Percentiles rank a stretch among this genome's conserved stretches.
These are phyloP conservation scores for Metarhizium sp. DNA, from an alignment of 2,329 filamentous ascomycete species.

Conservation along the genomic window DNA sequence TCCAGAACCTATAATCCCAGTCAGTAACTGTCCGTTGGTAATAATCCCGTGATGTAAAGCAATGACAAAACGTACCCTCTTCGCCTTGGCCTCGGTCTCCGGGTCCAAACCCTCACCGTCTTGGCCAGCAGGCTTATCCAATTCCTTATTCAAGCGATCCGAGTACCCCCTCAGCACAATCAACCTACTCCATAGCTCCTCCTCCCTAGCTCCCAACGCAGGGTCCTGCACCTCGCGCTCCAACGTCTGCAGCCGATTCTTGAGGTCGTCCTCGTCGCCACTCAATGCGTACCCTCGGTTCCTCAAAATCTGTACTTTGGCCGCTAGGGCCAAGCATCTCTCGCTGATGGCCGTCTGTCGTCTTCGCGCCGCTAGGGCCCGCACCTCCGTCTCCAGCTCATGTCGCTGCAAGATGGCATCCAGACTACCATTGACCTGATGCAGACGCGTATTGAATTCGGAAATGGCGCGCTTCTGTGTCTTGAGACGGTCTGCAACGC, in stretches of 20 bases:
- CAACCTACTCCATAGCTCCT: conserved; percentile 79
- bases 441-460: conserved; percentile 61
- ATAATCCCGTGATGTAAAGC: not conserved
- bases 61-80: conserved; percentile 49
- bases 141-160: conserved; percentile 61
- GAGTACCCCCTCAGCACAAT: conserved; percentile 66
- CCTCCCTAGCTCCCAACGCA: conserved; percentile 62
- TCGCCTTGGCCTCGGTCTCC: conserved; percentile 61
- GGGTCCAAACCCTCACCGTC: conserved; percentile 53
- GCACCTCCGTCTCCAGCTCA: conserved; percentile 66
- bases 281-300: conserved; percentile 76
- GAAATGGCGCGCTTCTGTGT: conserved; percentile 61
- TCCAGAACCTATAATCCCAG: conserved; percentile 52
- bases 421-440: conserved; percentile 70
- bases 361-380: conserved; percentile 61
- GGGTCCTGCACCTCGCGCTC: conserved; percentile 67
- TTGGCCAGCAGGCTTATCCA: conserved; percentile 54
- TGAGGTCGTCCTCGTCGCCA: conserved; percentile 68
- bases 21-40: not conserved
- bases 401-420: conserved; percentile 65
- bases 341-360: conserved; percentile 65
- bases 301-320: conserved; percentile 69
- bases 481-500: conserved; percentile 61
- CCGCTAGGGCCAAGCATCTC: conserved; percentile 64
- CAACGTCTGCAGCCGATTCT: conserved; percentile 58